Evolutionary conservation across 805 yeast genomes (phyloP).

Genomic region (Suhomyces sp.): DNA sequence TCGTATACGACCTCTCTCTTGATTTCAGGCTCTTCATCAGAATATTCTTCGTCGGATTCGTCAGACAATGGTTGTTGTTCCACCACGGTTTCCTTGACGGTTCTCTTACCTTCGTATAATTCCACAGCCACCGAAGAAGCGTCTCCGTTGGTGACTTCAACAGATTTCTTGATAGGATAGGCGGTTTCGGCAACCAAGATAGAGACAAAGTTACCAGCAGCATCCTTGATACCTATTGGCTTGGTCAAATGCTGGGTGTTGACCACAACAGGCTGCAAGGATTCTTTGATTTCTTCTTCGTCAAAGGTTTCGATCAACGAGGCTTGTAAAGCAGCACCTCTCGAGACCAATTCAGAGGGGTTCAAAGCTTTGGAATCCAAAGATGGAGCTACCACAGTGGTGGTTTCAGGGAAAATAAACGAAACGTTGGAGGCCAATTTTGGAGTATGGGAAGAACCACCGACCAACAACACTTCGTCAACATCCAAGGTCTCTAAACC

Average conservation of each 20-base stretch:
- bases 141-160: constrained; percentile 60
- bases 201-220: constrained; percentile 68
- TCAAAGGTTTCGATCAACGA: constrained; percentile 78
- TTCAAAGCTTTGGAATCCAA: constrained; percentile 72
- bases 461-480: constrained; percentile 87
- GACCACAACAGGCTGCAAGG: constrained; percentile 77
- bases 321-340: constrained; percentile 98
- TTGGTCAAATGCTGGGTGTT: constrained; percentile 83
- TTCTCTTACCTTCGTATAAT: constrained; percentile 82
- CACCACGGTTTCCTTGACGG: constrained; percentile 75
- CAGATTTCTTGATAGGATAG: constrained; percentile 79
- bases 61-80: constrained; percentile 62
- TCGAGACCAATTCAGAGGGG: constrained; percentile 86
- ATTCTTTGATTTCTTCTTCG: constrained; percentile 76
- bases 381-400: constrained; percentile 73
- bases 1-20: constrained; percentile 69
- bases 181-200: constrained; percentile 82
- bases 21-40: constrained; percentile 90
- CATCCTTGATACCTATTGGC: constrained; percentile 80
- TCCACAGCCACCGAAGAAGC: constrained; percentile 60
- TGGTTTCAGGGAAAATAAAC: constrained; percentile 75
- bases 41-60: constrained; percentile 45
- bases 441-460: constrained; percentile 92
- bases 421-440: constrained; percentile 77
- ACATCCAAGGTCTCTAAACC: constrained; percentile 79